Percentiles rank a stretch among this genome's conserved stretches.
Conservation (phyloP, 2,329 filamentous ascomycete genomes). For the Curvularia sp. region DNA sequence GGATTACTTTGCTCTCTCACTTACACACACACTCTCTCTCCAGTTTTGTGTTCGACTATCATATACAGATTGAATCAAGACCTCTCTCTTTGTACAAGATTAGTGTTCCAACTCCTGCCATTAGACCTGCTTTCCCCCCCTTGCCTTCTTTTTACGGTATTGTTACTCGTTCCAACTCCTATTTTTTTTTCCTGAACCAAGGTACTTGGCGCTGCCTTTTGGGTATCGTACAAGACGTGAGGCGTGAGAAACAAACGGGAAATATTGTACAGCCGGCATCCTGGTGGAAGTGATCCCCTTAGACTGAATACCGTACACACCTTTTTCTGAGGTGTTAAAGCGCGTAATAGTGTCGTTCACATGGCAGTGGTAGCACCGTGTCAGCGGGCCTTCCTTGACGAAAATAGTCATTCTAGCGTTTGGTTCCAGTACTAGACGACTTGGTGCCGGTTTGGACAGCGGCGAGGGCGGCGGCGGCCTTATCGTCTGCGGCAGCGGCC, state of each 20-base stretch:
- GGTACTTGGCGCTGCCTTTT: not conserved
- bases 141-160: not conserved
- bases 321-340: no score
- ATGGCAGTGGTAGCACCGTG: no score
- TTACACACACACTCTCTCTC: not conserved
- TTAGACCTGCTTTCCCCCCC: not conserved
- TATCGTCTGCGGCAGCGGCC: not conserved
- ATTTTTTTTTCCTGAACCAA: not conserved
- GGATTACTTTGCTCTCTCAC: not conserved
- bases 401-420: not conserved
- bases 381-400: no score
- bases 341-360: no score
- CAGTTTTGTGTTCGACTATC: not conserved
- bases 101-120: no score
- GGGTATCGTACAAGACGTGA: not conserved
- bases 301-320: no score
- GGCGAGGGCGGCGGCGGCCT: not conserved
- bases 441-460: not conserved
- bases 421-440: not conserved
- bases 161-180: not conserved
- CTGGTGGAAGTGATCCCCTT: no score
- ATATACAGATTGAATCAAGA: no score
- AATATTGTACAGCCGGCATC: no score
- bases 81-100: no score
- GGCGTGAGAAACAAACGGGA: not conserved